Base-by-base conservation (phyloP, 192 early-diverging fungal species). In the Gorgonomyces haynaldii region DNA sequence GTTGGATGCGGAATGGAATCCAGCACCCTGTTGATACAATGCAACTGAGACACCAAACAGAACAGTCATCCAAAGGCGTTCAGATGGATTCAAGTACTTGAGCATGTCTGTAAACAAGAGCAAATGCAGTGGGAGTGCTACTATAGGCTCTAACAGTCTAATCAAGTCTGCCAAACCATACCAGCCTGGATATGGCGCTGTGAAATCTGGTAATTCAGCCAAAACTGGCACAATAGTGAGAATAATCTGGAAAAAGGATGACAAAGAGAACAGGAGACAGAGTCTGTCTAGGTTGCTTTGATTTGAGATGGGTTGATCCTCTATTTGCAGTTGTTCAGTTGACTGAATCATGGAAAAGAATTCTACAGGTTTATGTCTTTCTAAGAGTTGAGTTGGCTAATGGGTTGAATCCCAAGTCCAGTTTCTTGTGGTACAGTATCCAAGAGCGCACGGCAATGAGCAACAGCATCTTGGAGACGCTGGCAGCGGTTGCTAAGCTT, bases 21-120 rank as follows among this genome's bases (percentile, higher is more conserved):
- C 63, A 16, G 63, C 63, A 36, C 63, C 63, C 47, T 61, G 58
- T 27, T 60, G 53, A 36, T 65, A 65, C 4, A 65, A 35, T 15
- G 58, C 46, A 1, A 54, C 43, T 20, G 50, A 48, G 4, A 65
- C 9, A 17, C 42, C 41, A 40, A 65, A 61, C 2, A 56, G 26
- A 9, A 44, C 22, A 12, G 34, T 45, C 13, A 64, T 42, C 10
- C 29, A 43, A 34, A 24, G 25, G 24, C 35, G 17, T 30, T 42
- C 26, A 25, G 16, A n/a, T 4, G 8, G 3, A 16, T 22, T 38
- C 15, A 3, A 19, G 17, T 24, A 28, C 16, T 17, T 19, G 32
- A 61, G 44, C 9, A 56, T 27, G 5, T 43, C 25, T 21, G 25
- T 50, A 27, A 53, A 40, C n/a, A 50, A 37, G 25, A 61, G 21